A percentile compares a stretch with the other conserved stretches of the same genome.
These are phyloP conservation scores for Komagataella mondaviorum DNA, from an alignment of 805 yeast species.

Conservation along the genomic window DNA sequence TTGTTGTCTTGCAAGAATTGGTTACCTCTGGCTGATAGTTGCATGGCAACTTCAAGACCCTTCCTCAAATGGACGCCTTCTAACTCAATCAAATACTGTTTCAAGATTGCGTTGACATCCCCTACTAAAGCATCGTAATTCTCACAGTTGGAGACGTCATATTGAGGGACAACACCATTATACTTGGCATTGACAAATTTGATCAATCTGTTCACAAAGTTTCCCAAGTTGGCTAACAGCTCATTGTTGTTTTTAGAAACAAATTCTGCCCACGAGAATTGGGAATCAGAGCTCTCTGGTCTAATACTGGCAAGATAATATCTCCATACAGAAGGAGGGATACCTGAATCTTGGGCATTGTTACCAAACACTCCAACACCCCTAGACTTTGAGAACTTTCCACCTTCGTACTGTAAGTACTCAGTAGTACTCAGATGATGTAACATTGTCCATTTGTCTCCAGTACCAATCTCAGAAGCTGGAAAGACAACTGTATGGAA, in stretches of 20 bases:
- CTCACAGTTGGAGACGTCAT: constrained; percentile 30
- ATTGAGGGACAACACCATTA: constrained; percentile 78
- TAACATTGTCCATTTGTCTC: constrained; percentile 79
- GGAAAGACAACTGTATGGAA: constrained; percentile 99
- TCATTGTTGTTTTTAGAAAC: constrained; percentile 90
- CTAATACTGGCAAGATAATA: constrained; percentile 85
- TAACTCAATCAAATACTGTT: constrained; percentile 54
- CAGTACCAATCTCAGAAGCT: constrained; percentile 78
- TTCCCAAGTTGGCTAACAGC: constrained; percentile 90
- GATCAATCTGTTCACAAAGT: constrained; percentile 86
- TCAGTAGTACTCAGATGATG: constrained; percentile 91
- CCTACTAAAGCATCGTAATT: constrained; percentile 28
- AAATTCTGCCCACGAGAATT: constrained; percentile 95
- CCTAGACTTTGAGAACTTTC: constrained; percentile 96
- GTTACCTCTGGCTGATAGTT: constrained; percentile 85
- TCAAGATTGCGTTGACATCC: constrained; percentile 53
- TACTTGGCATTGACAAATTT: constrained; percentile 86
- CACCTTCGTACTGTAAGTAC: constrained; percentile 94
- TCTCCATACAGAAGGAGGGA: constrained; percentile 93
- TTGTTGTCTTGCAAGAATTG: constrained; percentile 92
- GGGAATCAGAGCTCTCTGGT: constrained; percentile 94
- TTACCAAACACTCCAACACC: constrained; percentile 97
- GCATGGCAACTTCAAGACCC: constrained; percentile 88
- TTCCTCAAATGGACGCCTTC: constrained; percentile 72
- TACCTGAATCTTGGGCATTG: constrained; percentile 87